Conservation (phyloP, 139 green algal genomes). For the Tetradesmus obliquus region DNA sequence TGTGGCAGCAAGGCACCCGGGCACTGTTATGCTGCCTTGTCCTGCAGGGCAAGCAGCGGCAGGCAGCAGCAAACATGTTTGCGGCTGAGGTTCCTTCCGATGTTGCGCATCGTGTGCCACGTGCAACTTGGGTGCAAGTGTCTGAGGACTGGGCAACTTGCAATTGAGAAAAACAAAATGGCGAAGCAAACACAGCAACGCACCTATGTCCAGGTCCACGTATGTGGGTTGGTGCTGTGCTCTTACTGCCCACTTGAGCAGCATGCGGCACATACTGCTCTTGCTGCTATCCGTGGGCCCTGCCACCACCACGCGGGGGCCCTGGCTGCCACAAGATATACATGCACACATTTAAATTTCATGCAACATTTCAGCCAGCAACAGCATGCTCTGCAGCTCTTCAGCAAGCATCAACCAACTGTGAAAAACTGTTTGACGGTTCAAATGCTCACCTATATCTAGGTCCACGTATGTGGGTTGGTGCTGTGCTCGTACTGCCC, state of each 20-base stretch:
- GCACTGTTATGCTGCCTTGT: conserved; percentile 86
- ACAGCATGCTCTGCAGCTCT: too few relatives aligned
- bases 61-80: not conserved
- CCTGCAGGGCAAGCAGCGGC: conserved; percentile 52
- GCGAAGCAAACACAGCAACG: not conserved
- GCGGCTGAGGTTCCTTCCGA: too few relatives aligned
- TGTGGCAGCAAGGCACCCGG: conserved; percentile 86
- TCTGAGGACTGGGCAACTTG: too few relatives aligned
- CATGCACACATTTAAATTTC: too few relatives aligned
- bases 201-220: conserved; percentile 93
- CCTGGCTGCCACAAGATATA: not conserved
- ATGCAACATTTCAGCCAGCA: too few relatives aligned
- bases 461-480: conserved; percentile 82
- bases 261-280: conserved; percentile 81
- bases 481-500: conserved; percentile 79
- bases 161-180: too few relatives aligned
- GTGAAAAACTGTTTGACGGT: conserved; percentile 72
- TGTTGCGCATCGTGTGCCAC: too few relatives aligned
- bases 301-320: conserved; percentile 76
- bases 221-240: conserved; percentile 75
- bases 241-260: conserved; percentile 92
- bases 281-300: conserved; percentile 93
- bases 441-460: not conserved
- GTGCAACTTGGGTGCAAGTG: too few relatives aligned
- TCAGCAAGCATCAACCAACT: too few relatives aligned